Evolutionary conservation across 768 basidiomycete genomes (phyloP).

Genomic region (Boletus patriciae): DNA sequence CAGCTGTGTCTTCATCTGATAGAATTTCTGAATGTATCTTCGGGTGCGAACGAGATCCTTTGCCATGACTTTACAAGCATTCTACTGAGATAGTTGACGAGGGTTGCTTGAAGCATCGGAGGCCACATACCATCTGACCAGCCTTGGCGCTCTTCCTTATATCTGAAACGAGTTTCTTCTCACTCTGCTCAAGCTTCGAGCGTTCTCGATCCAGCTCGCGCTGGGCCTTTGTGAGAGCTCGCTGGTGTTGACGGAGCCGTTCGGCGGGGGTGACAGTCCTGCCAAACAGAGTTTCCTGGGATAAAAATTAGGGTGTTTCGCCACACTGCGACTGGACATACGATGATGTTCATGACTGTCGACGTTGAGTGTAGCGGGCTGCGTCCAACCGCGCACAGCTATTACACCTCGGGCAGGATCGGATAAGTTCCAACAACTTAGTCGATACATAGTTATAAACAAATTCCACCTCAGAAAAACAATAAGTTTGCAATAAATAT

Average conservation of each 20-base stretch:
- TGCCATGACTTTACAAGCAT: constrained; percentile 99
- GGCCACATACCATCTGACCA: constrained; percentile 78
- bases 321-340: constrained; percentile 25
- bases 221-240: constrained; percentile 93
- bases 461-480: too few relatives aligned
- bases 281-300: constrained; percentile 94
- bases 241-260: constrained; percentile 94
- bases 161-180: constrained; percentile 94
- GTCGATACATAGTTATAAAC: too few relatives aligned
- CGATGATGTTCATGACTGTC: constrained; percentile 75
- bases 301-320: constrained; percentile 15
- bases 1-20: constrained; percentile 97
- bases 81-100: constrained; percentile 49
- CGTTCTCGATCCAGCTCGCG: constrained; percentile 97
- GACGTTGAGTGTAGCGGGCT: constrained; percentile 15
- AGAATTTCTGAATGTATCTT: constrained; percentile 95
- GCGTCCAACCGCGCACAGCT: constrained; percentile 3
- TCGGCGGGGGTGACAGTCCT: constrained; percentile 94
- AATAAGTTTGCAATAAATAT: too few relatives aligned
- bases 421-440: too few relatives aligned
- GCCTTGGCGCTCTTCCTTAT: constrained; percentile 96
- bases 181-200: constrained; percentile 88
- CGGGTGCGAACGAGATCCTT: constrained; percentile 97
- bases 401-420: neutral
- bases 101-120: constrained; percentile 2